phyloP scores from a whole-genome alignment of 2,329 filamentous ascomycete species.

The Falciphora oryzae region DNA sequence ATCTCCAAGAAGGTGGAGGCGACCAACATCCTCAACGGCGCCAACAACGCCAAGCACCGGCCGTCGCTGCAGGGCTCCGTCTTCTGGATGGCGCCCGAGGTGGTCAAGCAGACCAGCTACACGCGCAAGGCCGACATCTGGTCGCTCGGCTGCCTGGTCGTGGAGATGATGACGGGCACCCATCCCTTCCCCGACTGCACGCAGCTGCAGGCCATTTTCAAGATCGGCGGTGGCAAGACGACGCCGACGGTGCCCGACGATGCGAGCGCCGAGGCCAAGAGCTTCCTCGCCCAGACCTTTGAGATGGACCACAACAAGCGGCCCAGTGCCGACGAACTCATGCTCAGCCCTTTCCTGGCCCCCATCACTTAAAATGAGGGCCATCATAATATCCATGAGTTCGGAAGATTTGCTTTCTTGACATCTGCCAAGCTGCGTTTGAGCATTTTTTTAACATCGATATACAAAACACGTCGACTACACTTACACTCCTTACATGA shows the following conservation, averaged over 20 bases:
- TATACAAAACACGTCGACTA: too few species aligned
- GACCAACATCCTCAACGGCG: slow-evolving; percentile 70
- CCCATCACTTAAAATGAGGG: slow-evolving; percentile 47
- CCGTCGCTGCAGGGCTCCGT: slow-evolving; percentile 92
- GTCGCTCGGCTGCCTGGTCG: slow-evolving; percentile 92
- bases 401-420: not conserved
- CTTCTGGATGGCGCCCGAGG: slow-evolving; percentile 99
- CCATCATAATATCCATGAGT: not conserved
- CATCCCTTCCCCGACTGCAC: slow-evolving; percentile 97
- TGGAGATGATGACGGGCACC: slow-evolving; percentile 98
- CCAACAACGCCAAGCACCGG: slow-evolving; percentile 60
- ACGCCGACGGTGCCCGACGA: slow-evolving; percentile 83
- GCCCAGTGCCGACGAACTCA: slow-evolving; percentile 85
- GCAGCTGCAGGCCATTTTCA: slow-evolving; percentile 97
- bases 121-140: slow-evolving; percentile 98
- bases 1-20: slow-evolving; percentile 98
- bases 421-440: not conserved
- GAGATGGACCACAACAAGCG: slow-evolving; percentile 91
- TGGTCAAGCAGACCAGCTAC: slow-evolving; percentile 95
- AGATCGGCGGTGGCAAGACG: slow-evolving; percentile 85
- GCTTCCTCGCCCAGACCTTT: slow-evolving; percentile 84
- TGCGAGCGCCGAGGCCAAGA: slow-evolving; percentile 76
- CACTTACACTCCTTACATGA: too few species aligned
- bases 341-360: slow-evolving; percentile 75
- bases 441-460: not conserved